Evolutionary conservation across 805 yeast species (phyloP), one percentile per base, ranked within the genome.

Genomic region (Wickerhamomyces bovis): DNA sequence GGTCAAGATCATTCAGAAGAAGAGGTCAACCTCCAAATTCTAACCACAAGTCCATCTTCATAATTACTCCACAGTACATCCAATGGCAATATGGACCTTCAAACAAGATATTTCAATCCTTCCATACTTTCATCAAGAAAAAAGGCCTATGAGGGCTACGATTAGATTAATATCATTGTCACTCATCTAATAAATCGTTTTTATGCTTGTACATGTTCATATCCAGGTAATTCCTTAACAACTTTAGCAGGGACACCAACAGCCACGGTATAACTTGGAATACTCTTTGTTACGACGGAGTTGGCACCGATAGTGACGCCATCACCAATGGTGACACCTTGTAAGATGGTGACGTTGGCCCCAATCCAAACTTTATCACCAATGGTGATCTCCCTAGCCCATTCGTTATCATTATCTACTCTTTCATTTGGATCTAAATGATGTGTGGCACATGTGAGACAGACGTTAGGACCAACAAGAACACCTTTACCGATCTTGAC

Each of bases 351-450:
- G 15, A 67, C 78, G 38, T 71, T 69, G 1, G 81, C 70, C 15
- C 86, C 87, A 38, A 84, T 66, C 92, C 90, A 84, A 9, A 81
- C 85, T 50, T 77, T 75, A 58, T 79, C 72, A 3, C 84, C 88
- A 31, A 85, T 78, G 3, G 60, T 67, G 26, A 85, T 73, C 6
- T 85, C 83, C 33, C 62, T 56, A 0, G 84, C 81, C 53, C 66
- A 75, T 57, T 84, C 90, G 3, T 66, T 64, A 2, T 59, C 55
- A 0, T 47, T 30, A 38, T 46, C 53, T n/a, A 51, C 50, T 48
- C 85, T 66, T 45, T 62, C 62, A 12, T 62, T 49, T 0, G 80
- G 75, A 45, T 78, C 82, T 7, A 75, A 57, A 1, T 84, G 83
- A 56, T 85, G 92, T 0, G 83, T 73, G 1, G 89, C 88, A 2